Evolutionary conservation across 140 eudicot species (phyloP).

Genomic region (Ambrosia hybrid): DNA sequence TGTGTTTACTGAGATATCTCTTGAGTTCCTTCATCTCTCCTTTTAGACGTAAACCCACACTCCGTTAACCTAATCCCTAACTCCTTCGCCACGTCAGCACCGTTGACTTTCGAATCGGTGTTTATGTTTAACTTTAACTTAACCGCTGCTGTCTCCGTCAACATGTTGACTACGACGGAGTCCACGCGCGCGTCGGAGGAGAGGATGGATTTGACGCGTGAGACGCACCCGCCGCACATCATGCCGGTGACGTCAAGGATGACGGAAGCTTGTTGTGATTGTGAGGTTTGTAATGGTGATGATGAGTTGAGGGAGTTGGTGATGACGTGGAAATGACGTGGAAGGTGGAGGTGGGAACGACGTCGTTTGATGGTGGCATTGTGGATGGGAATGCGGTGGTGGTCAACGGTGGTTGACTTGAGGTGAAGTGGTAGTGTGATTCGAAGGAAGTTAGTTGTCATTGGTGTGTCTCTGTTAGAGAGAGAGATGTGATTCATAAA

Average conservation of each 20-base stretch:
- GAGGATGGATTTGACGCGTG: conserved; percentile 75
- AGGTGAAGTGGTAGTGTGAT: too few relatives aligned
- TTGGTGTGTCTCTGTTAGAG: too few relatives aligned
- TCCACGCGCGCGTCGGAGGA: conserved; percentile 67
- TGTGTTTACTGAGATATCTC: too few relatives aligned
- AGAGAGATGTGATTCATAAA: too few relatives aligned
- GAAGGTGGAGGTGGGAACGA: too few relatives aligned
- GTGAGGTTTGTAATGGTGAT: conserved; percentile 29
- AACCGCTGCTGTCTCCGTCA: conserved; percentile 86
- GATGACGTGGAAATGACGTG: too few relatives aligned
- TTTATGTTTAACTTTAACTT: conserved; percentile 58
- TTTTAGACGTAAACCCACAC: conserved; percentile 70
- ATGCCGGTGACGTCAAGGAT: conserved; percentile 82
- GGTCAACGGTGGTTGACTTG: too few relatives aligned
- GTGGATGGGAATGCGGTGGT: too few relatives aligned
- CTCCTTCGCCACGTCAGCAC: conserved; percentile 47
- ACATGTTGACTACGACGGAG: conserved; percentile 81
- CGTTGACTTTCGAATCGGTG: too few relatives aligned
- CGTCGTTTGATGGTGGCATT: too few relatives aligned
- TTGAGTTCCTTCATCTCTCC: conserved; percentile 33
- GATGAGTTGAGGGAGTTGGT: not conserved
- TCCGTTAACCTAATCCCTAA: conserved; percentile 66
- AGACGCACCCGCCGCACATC: conserved; percentile 88
- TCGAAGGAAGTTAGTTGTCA: too few relatives aligned
- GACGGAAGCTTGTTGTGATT: conserved; percentile 34